These are phyloP conservation scores for Sporopachydermia lactativora DNA, from an alignment of 805 yeast genomes.

Conservation along the genomic window DNA sequence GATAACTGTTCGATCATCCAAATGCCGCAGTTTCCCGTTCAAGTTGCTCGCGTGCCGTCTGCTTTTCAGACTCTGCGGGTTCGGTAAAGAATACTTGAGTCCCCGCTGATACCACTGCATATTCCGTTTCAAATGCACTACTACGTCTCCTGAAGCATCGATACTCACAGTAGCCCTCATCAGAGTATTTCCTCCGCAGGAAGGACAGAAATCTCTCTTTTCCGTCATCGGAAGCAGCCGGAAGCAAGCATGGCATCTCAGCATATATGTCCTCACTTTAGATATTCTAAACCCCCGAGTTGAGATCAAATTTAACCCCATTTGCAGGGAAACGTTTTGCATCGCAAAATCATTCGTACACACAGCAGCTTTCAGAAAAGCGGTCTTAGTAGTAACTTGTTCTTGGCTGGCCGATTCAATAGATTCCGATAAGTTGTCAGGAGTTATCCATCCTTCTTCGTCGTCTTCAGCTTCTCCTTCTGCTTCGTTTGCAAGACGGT, in stretches of 20 bases:
- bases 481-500: conserved; percentile 6
- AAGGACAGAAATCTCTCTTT: conserved; percentile 78
- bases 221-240: conserved; percentile 64
- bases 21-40: conserved; percentile 68
- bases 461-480: conserved; percentile 41
- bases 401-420: conserved; percentile 58
- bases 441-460: conserved; percentile 84
- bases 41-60: conserved; percentile 25
- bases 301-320: conserved; percentile 80
- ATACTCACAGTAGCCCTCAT: conserved; percentile 85
- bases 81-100: conserved; percentile 62
- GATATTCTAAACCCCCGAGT: conserved; percentile 75
- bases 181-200: conserved; percentile 89
- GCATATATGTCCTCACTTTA: conserved; percentile 81
- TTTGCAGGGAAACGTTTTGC: conserved; percentile 86
- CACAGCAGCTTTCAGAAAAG: conserved; percentile 58
- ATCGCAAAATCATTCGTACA: conserved; percentile 96
- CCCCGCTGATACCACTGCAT: conserved; percentile 94
- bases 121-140: conserved; percentile 79
- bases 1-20: conserved; percentile 52
- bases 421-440: conserved; percentile 64
- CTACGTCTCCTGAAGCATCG: conserved; percentile 68
- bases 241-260: conserved; percentile 96
- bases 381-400: conserved; percentile 28
- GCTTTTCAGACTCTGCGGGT: conserved; percentile 77